phyloP scores from a whole-genome alignment of 768 basidiomycete species.

The Russula emetica region DNA sequence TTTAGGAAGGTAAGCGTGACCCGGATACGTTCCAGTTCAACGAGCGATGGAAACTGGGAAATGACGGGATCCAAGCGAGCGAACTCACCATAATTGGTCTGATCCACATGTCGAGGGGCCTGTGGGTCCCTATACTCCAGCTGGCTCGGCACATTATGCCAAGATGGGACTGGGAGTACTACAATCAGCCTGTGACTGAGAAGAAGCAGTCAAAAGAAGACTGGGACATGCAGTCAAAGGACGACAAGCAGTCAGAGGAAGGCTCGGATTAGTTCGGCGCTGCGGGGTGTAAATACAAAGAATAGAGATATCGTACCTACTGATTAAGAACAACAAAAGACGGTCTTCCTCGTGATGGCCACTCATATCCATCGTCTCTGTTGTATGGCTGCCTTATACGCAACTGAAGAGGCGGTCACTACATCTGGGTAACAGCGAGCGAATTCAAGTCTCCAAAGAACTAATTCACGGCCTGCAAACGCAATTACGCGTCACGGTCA shows the following conservation, averaged over 20 bases:
- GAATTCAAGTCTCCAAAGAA: too few species aligned
- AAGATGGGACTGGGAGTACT: not conserved
- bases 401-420: too few species aligned
- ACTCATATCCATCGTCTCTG: not conserved
- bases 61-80: not conserved
- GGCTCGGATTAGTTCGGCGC: not conserved
- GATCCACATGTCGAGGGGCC: conserved; percentile 9
- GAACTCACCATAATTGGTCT: conserved; percentile 9
- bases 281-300: not conserved
- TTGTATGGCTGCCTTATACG: too few species aligned
- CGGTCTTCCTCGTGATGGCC: not conserved
- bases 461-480: too few species aligned
- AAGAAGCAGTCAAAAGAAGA: not conserved
- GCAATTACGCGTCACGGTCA: too few species aligned
- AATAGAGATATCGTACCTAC: not conserved
- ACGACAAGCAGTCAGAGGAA: not conserved
- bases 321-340: not conserved
- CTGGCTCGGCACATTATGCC: not conserved
- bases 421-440: too few species aligned
- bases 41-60: conserved; percentile 4
- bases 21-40: not conserved
- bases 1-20: conserved; percentile 1
- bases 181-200: not conserved
- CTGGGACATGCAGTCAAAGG: not conserved
- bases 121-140: conserved; percentile 15